Evolutionary conservation across 805 yeast genomes (phyloP).

Genomic region (Candida ipomoeae): DNA sequence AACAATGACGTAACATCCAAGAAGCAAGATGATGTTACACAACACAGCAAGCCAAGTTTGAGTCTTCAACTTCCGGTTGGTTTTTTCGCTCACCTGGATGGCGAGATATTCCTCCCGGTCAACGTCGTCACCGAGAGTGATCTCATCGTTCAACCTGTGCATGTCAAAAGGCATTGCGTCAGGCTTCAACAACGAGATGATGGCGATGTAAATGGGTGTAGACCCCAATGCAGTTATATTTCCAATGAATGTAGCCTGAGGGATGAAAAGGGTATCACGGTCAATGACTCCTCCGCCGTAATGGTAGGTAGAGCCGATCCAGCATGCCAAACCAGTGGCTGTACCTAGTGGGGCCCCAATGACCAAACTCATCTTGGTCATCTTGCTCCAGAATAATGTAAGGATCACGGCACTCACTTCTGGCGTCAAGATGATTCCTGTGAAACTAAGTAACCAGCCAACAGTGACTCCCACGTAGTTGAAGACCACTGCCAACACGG

Average conservation of each 20-base stretch:
- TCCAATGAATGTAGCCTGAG: constrained; percentile 8
- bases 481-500: constrained; percentile 30
- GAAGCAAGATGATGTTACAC: constrained; percentile 21
- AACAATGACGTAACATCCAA: constrained; percentile 22
- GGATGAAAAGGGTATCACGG: constrained; percentile 3
- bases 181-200: constrained; percentile 16
- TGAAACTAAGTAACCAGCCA: constrained; percentile 37
- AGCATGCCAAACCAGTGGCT: constrained; percentile 20
- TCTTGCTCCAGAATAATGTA: constrained; percentile 33
- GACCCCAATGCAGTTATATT: constrained; percentile 5
- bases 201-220: constrained; percentile 22
- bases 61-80: constrained; percentile 18
- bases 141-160: constrained; percentile 13
- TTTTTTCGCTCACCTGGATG: constrained; percentile 14
- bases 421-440: constrained; percentile 38
- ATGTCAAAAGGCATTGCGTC: constrained; percentile 23
- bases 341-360: constrained; percentile 24
- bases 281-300: constrained; percentile 3
- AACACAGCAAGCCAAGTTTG: constrained; percentile 22
- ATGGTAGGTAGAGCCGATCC: constrained; percentile 15
- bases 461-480: constrained; percentile 40
- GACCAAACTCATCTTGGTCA: constrained; percentile 20
- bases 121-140: constrained; percentile 30
- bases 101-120: constrained; percentile 26
- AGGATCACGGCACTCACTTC: constrained; percentile 30